Evolutionary conservation across 1,284 basidiomycete species (phyloP).

Genomic region (Psilocybe mexicana): DNA sequence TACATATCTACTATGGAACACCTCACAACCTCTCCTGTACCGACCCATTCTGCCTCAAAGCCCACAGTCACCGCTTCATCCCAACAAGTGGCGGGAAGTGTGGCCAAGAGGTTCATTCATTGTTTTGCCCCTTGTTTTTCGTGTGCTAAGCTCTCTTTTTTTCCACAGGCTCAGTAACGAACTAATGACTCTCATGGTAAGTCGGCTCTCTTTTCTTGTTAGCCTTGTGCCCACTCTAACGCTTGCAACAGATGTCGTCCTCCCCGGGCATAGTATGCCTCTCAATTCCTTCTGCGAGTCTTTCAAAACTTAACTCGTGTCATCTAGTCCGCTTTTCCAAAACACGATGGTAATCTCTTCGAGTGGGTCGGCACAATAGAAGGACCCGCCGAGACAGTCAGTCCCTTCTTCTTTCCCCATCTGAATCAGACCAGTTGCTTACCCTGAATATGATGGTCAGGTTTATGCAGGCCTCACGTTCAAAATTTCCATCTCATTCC

Average conservation of each 20-base stretch:
- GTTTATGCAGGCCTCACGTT: conserved; percentile 77
- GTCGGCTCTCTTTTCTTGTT: conserved; percentile 22
- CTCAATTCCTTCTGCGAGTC: neutral
- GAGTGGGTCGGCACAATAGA: conserved; percentile 86
- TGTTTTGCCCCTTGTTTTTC: conserved; percentile 5
- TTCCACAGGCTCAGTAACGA: conserved; percentile 66
- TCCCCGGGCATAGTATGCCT: conserved; percentile 76
- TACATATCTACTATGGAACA: conserved; percentile 70
- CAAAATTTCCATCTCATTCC: conserved; percentile 80
- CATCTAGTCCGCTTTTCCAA: conserved; percentile 78
- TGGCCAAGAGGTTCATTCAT: conserved; percentile 69
- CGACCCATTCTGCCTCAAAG: conserved; percentile 57
- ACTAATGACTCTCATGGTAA: conserved; percentile 83
- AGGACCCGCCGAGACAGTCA: conserved; percentile 71
- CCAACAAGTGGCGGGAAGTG: conserved; percentile 65
- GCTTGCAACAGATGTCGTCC: conserved; percentile 67
- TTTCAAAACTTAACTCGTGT: conserved; percentile 1
- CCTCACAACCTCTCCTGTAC: conserved; percentile 64
- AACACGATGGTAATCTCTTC: conserved; percentile 77
- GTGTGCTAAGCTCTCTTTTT: conserved; percentile 10
- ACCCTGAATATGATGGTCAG: conserved; percentile 36
- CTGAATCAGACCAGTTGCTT: conserved; percentile 3
- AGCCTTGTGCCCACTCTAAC: neutral
- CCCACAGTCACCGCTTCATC: conserved; percentile 49
- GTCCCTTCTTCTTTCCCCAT: conserved; percentile 23